A percentile compares a stretch with the other conserved stretches of the same genome.
phyloP scores from a whole-genome alignment of 345 rosid genomes.

The Populus davidiana region DNA sequence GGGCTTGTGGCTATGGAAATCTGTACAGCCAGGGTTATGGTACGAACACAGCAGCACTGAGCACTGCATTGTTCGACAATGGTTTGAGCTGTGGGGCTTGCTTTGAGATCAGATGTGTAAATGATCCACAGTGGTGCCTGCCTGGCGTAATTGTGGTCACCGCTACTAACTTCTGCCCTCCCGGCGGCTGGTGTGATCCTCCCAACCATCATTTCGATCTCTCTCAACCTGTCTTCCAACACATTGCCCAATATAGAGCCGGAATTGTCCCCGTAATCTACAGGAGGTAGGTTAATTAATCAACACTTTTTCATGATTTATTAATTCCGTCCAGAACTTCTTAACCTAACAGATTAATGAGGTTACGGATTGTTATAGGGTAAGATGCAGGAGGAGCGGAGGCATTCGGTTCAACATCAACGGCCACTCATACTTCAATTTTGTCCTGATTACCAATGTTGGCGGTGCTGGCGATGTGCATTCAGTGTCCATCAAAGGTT shows the following conservation, averaged over 20 bases:
- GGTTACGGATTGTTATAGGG: conserved; percentile 2
- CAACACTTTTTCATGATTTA: not conserved
- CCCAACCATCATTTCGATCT: conserved; percentile 29
- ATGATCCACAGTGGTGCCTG: conserved; percentile 28
- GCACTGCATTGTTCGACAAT: conserved; percentile 27
- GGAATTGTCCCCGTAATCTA: conserved; percentile 29
- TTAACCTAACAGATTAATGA: not conserved
- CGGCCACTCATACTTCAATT: conserved; percentile 57
- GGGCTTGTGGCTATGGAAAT: conserved; percentile 30
- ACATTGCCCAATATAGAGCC: conserved; percentile 26
- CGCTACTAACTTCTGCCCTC: conserved; percentile 30
- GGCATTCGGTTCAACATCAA: conserved; percentile 58
- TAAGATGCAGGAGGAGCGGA: conserved; percentile 39
- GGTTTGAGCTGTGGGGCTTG: conserved; percentile 32
- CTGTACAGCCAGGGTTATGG: conserved; percentile 28
- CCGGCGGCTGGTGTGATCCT: conserved; percentile 33
- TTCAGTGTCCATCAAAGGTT: conserved; percentile 58
- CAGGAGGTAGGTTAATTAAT: conserved; percentile 15
- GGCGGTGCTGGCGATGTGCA: conserved; percentile 63
- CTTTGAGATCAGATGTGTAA: conserved; percentile 26
- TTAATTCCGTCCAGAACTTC: not conserved
- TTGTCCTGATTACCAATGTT: conserved; percentile 58
- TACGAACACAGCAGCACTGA: conserved; percentile 24
- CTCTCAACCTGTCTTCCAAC: conserved; percentile 27
- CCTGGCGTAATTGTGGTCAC: conserved; percentile 25